Evolutionary conservation across 306 rosid species (phyloP), one percentile per base, ranked within the genome.

Genomic region (Begonia masoniana): DNA sequence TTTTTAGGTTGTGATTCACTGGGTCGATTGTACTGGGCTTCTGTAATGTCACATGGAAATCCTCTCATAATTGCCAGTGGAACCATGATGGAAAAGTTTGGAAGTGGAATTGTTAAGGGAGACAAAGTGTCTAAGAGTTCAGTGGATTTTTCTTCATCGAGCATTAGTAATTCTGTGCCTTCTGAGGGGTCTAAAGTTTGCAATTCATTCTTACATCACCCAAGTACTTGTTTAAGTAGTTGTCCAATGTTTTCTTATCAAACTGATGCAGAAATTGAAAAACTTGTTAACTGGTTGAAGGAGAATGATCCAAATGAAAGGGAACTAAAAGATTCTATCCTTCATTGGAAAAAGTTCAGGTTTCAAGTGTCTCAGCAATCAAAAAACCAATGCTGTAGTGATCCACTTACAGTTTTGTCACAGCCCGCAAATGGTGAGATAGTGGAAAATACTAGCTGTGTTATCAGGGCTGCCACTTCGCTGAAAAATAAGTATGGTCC

Each of bases 1-100:
- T 81, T 77, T 68, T 57, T 92, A 72, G 99, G 99, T 24, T 65
- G 49, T 57, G 99, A 92, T 71, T 81, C 85, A 49, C 60, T 70
- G 50, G 88, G 95, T 68, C 66, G 87, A 52, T 56, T 83, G 62
- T 86, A 86, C 67, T 92, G 96, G 96, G 78, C 83, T 77, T 75
- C 83, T 9, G 71, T 68, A 52, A 66, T 67, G 50, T 73, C 73
- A 3, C 56, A 73, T 11, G 84, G 86, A 68, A 72, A 51, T 52
- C 64, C 82, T 10, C 65, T 71, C 45, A 68, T 86, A 61, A 64
- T 81, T 68, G 94, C 78, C 55, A 88, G 83, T 61, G 77, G 89
- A 67, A 78, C 77, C 62, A 57, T 77, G 56, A 54, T 69, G 43
- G 14, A 59, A 62, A 67, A 56, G 50, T 52, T 64, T 21, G 53